Conservation (phyloP, 2,329 filamentous ascomycete genomes). For the Akanthomyces dipterigenus region DNA sequence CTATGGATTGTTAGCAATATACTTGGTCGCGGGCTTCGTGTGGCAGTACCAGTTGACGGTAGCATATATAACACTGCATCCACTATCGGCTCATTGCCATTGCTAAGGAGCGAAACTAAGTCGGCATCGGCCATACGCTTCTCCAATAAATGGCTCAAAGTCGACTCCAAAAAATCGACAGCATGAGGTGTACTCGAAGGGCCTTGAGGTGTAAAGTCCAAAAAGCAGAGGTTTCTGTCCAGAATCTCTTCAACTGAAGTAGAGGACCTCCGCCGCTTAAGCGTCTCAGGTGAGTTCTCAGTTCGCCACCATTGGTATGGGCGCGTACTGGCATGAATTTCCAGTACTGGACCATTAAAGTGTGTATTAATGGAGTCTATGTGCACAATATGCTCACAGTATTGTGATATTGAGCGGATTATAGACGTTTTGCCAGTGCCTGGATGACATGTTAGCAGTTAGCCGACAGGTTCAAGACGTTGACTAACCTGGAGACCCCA, state of each 20-base stretch:
- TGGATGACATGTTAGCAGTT: slow-evolving; percentile 27
- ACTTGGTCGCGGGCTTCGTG: not conserved
- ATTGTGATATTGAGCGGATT: slow-evolving; percentile 80
- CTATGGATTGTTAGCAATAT: slow-evolving; percentile 19
- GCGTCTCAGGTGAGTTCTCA: slow-evolving; percentile 54
- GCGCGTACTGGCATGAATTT: slow-evolving; percentile 73
- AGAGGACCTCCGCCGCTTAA: slow-evolving; percentile 58
- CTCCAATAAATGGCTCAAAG: slow-evolving; percentile 23
- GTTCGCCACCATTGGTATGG: slow-evolving; percentile 89
- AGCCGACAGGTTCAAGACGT: not conserved
- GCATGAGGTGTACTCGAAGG: slow-evolving; percentile 49
- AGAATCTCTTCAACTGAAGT: slow-evolving; percentile 61
- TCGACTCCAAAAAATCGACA: slow-evolving; percentile 62
- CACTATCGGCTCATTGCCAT: slow-evolving; percentile 74
- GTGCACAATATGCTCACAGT: slow-evolving; percentile 88
- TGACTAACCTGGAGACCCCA: slow-evolving; percentile 63
- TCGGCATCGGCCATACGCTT: slow-evolving; percentile 65
- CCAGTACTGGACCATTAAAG: slow-evolving; percentile 38
- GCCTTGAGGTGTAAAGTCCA: slow-evolving; percentile 45
- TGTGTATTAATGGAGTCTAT: slow-evolving; percentile 58
- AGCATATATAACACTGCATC: slow-evolving; percentile 83
- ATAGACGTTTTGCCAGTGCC: slow-evolving; percentile 85
- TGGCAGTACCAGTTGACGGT: slow-evolving; percentile 53
- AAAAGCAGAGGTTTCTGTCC: slow-evolving; percentile 88
- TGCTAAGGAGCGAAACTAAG: slow-evolving; percentile 68